Evolutionary conservation across 148 eudicot species (phyloP).

Genomic region (Rhododendron kiyosumense): DNA sequence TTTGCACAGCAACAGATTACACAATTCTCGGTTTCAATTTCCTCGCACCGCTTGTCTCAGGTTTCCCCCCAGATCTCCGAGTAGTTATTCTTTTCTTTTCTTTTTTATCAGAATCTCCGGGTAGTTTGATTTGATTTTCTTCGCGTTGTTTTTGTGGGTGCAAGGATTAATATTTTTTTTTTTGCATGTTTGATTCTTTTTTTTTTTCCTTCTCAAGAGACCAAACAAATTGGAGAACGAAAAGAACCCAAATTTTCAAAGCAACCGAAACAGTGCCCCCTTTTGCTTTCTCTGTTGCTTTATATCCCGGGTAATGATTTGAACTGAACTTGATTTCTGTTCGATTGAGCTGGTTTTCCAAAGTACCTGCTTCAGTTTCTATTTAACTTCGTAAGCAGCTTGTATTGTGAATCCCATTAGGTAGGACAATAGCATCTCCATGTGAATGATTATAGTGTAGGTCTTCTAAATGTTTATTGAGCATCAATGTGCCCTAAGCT

Average conservation of each 20-base stretch:
- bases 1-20: not conserved
- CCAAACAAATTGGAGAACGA: not conserved
- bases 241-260: not conserved
- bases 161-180: not conserved
- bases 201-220: not conserved
- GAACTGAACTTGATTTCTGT: not conserved
- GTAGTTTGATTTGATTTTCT: not conserved
- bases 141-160: not conserved
- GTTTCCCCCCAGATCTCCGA: not conserved
- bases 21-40: not conserved
- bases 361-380: not conserved
- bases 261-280: not conserved
- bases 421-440: not conserved
- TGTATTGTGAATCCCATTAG: not conserved
- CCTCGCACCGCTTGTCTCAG: not conserved
- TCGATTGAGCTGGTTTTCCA: not conserved
- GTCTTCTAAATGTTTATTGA: not conserved
- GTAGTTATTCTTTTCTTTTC: not conserved
- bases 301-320: not conserved
- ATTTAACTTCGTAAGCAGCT: not conserved
- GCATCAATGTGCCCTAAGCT: not conserved
- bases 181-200: not conserved
- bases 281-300: not conserved
- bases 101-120: not conserved
- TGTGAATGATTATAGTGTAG: not conserved